These are phyloP conservation scores for Macrolepiota albuminosa DNA, from an alignment of 768 basidiomycete species.

Conservation along the genomic window DNA sequence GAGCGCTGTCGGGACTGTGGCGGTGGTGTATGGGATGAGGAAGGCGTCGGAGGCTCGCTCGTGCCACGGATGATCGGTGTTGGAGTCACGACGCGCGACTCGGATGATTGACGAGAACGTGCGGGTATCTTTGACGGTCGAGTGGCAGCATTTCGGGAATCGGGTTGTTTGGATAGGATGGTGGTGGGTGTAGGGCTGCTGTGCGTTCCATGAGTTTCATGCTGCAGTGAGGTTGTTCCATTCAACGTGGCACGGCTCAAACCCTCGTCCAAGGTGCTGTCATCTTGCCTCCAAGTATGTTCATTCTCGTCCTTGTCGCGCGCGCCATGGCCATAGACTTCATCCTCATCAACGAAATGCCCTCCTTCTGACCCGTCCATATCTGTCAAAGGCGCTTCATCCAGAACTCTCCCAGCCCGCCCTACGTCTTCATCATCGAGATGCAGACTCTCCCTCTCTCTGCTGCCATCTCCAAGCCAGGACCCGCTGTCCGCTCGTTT, in stretches of 20 bases:
- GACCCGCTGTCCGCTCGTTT: constrained; percentile 66
- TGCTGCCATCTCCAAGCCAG: constrained; percentile 39
- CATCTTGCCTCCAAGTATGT: constrained; percentile 6
- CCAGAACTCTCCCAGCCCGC: constrained; percentile 54
- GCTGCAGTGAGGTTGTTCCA: constrained; percentile 13
- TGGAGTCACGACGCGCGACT: constrained; percentile 40
- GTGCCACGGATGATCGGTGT: constrained; percentile 28
- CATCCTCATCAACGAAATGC: constrained; percentile 15
- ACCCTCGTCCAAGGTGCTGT: constrained; percentile 10
- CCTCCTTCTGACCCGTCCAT: constrained; percentile 50
- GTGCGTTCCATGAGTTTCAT: constrained; percentile 23
- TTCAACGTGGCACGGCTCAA: constrained; percentile 15
- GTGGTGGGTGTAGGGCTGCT: constrained; percentile 36
- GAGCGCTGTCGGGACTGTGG: constrained; percentile 22
- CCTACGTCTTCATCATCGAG: constrained; percentile 55
- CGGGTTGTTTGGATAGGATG: constrained; percentile 20
- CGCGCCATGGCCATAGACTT: constrained; percentile 15
- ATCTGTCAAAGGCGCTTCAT: constrained; percentile 75
- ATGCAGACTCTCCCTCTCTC: constrained; percentile 59
- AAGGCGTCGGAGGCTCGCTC: constrained; percentile 34
- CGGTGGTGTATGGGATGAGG: constrained; percentile 23
- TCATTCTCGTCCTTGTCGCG: constrained; percentile 22
- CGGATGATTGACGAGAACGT: constrained; percentile 37
- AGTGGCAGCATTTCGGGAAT: constrained; percentile 26
- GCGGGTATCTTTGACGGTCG: constrained; percentile 38